Evolutionary conservation across 345 rosid genomes (phyloP).

Genomic region (Boechera divaricarpa): DNA sequence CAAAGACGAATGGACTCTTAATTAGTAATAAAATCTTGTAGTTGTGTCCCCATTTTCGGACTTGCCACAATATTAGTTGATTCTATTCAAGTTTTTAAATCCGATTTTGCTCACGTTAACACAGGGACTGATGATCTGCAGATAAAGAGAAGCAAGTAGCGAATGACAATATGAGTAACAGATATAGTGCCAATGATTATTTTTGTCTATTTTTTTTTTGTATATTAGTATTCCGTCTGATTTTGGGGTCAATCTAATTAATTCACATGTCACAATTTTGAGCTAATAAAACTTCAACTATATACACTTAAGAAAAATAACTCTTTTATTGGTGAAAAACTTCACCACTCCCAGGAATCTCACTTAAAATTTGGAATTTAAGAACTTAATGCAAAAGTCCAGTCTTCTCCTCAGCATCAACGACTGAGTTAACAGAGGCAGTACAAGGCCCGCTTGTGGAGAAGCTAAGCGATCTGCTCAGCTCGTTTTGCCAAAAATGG

Average conservation of each 20-base stretch:
- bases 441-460: slow-evolving; percentile 47
- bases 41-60: neutral
- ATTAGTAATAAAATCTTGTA: neutral
- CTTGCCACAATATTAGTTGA: neutral
- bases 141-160: neutral
- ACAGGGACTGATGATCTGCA: neutral
- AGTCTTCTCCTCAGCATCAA: slow-evolving; percentile 45
- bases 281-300: neutral
- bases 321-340: slow-evolving; percentile 3
- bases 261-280: neutral
- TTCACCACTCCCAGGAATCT: slow-evolving; percentile 4
- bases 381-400: slow-evolving; percentile 41
- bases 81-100: neutral
- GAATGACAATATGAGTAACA: neutral
- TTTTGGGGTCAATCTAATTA: neutral
- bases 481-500: slow-evolving; percentile 79
- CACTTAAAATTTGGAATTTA: neutral
- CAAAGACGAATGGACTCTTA: too few species aligned
- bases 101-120: neutral
- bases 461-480: slow-evolving; percentile 59
- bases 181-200: neutral
- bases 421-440: slow-evolving; percentile 43
- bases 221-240: neutral
- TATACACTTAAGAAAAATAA: slow-evolving; percentile 15
- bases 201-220: neutral